phyloP scores from a whole-genome alignment of 208 protist genomes.

The Leishmania lainsoni region DNA sequence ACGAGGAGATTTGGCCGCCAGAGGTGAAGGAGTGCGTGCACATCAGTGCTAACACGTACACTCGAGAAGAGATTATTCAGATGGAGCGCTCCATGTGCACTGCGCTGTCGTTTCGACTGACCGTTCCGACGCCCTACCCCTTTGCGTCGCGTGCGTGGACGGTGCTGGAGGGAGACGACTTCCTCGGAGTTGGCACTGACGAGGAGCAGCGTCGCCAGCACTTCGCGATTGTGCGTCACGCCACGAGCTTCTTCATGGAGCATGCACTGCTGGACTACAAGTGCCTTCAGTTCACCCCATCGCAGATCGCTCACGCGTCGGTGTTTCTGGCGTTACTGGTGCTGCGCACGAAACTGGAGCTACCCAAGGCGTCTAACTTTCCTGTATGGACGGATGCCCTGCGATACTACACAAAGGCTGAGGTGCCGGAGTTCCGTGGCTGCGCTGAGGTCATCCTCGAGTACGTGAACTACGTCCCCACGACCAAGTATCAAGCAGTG shows the following conservation, averaged over 20 bases:
- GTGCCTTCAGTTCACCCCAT: constrained; percentile 93
- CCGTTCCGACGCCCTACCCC: constrained; percentile 82
- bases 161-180: constrained; percentile 70
- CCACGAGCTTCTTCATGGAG: constrained; percentile 88
- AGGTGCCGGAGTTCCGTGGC: constrained; percentile 64
- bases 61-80: constrained; percentile 85
- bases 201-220: constrained; percentile 45
- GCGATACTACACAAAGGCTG: constrained; percentile 68
- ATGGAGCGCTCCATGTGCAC: constrained; percentile 91
- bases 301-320: constrained; percentile 90
- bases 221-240: constrained; percentile 53
- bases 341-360: constrained; percentile 52
- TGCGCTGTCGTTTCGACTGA: constrained; percentile 87
- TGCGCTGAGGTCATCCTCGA: constrained; percentile 85
- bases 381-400: constrained; percentile 68
- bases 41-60: constrained; percentile 95
- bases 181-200: constrained; percentile 32
- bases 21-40: constrained; percentile 94
- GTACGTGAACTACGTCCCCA: constrained; percentile 77
- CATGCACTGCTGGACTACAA: constrained; percentile 88
- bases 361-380: constrained; percentile 15
- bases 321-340: constrained; percentile 90
- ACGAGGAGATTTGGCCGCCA: constrained; percentile 95
- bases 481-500: constrained; percentile 87
- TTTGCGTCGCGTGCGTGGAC: constrained; percentile 85